Percentiles rank a stretch among this genome's conserved stretches.
These are phyloP conservation scores for Pseudophaeomoniella oleicola DNA, from an alignment of 2,329 filamentous ascomycete genomes.

Conservation along the genomic window DNA sequence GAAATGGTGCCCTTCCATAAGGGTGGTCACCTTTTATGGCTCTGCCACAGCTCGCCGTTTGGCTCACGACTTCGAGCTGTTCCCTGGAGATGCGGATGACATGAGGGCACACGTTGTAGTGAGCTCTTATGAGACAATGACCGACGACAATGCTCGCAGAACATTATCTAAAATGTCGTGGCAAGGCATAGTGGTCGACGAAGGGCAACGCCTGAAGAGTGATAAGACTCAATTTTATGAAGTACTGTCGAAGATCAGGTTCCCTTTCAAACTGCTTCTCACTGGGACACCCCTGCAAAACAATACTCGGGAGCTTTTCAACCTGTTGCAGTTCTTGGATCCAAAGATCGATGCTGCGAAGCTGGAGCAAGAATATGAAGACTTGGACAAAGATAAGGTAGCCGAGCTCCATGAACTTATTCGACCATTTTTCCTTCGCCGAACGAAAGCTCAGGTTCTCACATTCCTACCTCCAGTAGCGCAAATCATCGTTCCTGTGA, in stretches of 20 bases:
- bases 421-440: slow-evolving; percentile 53
- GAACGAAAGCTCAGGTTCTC: slow-evolving; percentile 81
- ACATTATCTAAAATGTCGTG: slow-evolving; percentile 62
- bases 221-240: slow-evolving; percentile 72
- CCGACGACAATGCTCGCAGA: slow-evolving; percentile 51
- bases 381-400: slow-evolving; percentile 73
- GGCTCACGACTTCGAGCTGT: slow-evolving; percentile 73
- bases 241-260: slow-evolving; percentile 55
- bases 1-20: slow-evolving; percentile 72
- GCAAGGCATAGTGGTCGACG: slow-evolving; percentile 82
- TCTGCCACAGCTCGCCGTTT: slow-evolving; percentile 59
- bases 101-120: slow-evolving; percentile 84
- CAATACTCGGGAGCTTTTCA: slow-evolving; percentile 88
- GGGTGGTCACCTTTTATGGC: slow-evolving; percentile 88
- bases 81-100: slow-evolving; percentile 44
- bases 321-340: slow-evolving; percentile 89
- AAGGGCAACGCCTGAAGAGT: slow-evolving; percentile 91
- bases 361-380: slow-evolving; percentile 60
- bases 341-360: slow-evolving; percentile 51
- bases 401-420: slow-evolving; percentile 70
- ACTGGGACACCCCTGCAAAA: slow-evolving; percentile 73
- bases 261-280: slow-evolving; percentile 72
- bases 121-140: slow-evolving; percentile 83
- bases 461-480: slow-evolving; percentile 86
- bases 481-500: slow-evolving; percentile 90